These are phyloP conservation scores for Suhomyces vadensis DNA, from an alignment of 805 yeast species.

Conservation along the genomic window DNA sequence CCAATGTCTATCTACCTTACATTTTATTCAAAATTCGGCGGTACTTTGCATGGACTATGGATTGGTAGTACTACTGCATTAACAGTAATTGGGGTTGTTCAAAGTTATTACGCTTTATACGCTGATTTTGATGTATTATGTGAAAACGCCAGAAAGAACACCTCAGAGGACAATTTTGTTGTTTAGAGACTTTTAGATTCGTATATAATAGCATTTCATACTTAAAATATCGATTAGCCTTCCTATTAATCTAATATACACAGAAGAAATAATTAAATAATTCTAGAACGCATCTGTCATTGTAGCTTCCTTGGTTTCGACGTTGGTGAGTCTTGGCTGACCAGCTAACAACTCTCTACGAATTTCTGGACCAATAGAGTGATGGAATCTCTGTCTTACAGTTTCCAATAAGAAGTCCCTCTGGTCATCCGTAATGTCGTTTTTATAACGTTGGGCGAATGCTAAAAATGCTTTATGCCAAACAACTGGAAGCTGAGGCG, in stretches of 20 bases:
- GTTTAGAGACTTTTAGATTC: not conserved
- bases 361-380: constrained; percentile 87
- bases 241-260: constrained; percentile 8
- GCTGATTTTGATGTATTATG: constrained; percentile 40
- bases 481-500: constrained; percentile 81
- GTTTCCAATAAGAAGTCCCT: constrained; percentile 91
- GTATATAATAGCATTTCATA: too few relatives aligned
- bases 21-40: constrained; percentile 47
- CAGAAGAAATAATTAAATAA: constrained; percentile 5
- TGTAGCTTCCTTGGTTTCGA: constrained; percentile 31
- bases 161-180: constrained; percentile 17
- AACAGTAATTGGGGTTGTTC: constrained; percentile 48
- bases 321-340: constrained; percentile 52
- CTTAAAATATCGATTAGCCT: not conserved
- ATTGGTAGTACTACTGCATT: constrained; percentile 52
- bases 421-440: constrained; percentile 98
- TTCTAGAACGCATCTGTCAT: constrained; percentile 42
- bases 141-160: constrained; percentile 40
- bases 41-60: constrained; percentile 65
- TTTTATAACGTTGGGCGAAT: constrained; percentile 94
- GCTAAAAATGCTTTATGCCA: constrained; percentile 97
- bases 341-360: constrained; percentile 93
- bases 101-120: constrained; percentile 35
- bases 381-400: constrained; percentile 85
- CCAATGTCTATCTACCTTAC: constrained; percentile 59